Evolutionary conservation across 331 rosid species (phyloP).

Genomic region (Pyracantha coccinea): DNA sequence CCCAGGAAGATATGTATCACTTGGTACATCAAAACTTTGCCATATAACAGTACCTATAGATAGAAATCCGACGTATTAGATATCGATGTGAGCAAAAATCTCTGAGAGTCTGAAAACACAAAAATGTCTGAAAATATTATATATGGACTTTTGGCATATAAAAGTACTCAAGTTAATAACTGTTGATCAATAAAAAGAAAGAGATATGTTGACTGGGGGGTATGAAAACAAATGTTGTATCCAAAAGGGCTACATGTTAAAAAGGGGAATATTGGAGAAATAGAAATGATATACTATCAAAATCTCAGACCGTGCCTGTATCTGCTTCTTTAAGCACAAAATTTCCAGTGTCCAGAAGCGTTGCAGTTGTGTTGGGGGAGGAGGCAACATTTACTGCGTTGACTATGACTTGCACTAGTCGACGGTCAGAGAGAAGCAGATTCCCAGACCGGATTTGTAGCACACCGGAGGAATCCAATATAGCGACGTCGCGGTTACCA

Average conservation of each 20-base stretch:
- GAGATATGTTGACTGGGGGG: too few species aligned
- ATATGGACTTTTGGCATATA: too few species aligned
- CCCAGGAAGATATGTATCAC: constrained; percentile 11
- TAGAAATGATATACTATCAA: not conserved
- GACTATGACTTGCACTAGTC: constrained; percentile 1
- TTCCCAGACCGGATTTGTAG: constrained; percentile 10
- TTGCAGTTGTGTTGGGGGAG: not conserved
- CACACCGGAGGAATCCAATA: constrained; percentile 1
- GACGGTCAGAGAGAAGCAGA: constrained; percentile 1
- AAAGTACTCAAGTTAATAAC: too few species aligned
- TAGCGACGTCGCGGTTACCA: constrained; percentile 1
- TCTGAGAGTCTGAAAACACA: not conserved
- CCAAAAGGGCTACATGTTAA: not conserved
- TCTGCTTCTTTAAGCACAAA: not conserved
- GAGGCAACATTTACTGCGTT: not conserved
- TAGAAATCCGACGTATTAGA: not conserved
- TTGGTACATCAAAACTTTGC: constrained; percentile 9
- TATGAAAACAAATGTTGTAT: not conserved
- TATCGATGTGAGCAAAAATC: not conserved
- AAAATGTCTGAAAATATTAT: not conserved
- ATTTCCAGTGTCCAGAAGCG: constrained; percentile 10
- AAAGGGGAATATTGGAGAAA: not conserved
- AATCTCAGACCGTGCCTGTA: not conserved
- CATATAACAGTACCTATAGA: not conserved
- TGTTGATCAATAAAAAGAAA: too few species aligned